These are phyloP conservation scores for Coemansia sp. DNA, from an alignment of 192 early-diverging fungal species.

Conservation along the genomic window DNA sequence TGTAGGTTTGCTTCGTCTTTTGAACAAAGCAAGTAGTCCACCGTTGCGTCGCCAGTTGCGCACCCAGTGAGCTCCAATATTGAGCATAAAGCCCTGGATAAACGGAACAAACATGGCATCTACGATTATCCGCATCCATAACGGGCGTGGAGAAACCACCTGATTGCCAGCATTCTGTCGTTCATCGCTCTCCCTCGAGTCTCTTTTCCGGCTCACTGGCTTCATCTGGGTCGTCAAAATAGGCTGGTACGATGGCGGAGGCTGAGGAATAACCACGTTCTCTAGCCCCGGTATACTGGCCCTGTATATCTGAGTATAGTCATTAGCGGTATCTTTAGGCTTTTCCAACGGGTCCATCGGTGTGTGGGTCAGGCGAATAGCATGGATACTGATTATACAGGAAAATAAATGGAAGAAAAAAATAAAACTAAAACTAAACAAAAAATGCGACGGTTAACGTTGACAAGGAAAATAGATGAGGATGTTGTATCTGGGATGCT, in stretches of 20 bases:
- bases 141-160: conserved; percentile 11
- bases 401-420: too few species aligned
- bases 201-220: not conserved
- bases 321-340: too few species aligned
- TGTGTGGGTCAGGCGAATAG: too few species aligned
- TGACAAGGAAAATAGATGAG: too few species aligned
- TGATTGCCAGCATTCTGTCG: not conserved
- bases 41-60: conserved; percentile 40
- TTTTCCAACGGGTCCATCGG: too few species aligned
- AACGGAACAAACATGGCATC: conserved; percentile 49
- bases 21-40: conserved; percentile 35
- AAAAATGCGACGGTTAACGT: too few species aligned
- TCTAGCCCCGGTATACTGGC: not conserved
- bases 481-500: too few species aligned
- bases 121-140: conserved; percentile 43
- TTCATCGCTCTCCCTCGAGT: not conserved
- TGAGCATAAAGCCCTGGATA: conserved; percentile 51
- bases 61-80: conserved; percentile 39
- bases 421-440: too few species aligned
- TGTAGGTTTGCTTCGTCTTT: not conserved
- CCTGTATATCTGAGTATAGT: too few species aligned
- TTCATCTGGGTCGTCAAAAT: too few species aligned
- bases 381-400: too few species aligned
- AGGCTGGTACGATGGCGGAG: not conserved
- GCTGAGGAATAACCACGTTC: not conserved